Evolutionary conservation across 2,329 filamentous ascomycete species (phyloP).

Genomic region (Dactylellina leptospora): DNA sequence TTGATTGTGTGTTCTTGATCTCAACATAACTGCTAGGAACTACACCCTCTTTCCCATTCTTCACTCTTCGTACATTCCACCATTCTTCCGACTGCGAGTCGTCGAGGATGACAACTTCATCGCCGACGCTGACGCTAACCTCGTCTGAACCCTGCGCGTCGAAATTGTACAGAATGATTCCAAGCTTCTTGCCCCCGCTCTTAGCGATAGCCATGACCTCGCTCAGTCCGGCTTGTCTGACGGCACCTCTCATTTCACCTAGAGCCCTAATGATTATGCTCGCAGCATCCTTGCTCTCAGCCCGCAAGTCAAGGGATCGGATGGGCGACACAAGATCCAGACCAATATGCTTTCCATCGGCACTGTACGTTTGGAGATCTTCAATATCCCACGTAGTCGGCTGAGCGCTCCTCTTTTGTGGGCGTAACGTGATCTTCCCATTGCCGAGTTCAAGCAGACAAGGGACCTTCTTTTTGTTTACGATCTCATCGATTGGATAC

Average conservation of each 20-base stretch:
- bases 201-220: constrained; percentile 86
- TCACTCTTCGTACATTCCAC: constrained; percentile 93
- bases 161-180: constrained; percentile 86
- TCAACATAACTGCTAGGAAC: constrained; percentile 97
- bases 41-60: constrained; percentile 93
- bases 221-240: constrained; percentile 77
- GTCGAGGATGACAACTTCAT: constrained; percentile 90
- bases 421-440: constrained; percentile 87
- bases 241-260: constrained; percentile 86
- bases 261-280: constrained; percentile 89
- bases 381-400: constrained; percentile 92
- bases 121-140: constrained; percentile 86
- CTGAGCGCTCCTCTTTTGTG: constrained; percentile 82
- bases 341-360: constrained; percentile 97
- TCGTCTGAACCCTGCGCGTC: constrained; percentile 96
- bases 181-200: constrained; percentile 71
- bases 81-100: constrained; percentile 94
- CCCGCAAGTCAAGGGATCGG: constrained; percentile 96
- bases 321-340: constrained; percentile 89
- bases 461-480: constrained; percentile 57
- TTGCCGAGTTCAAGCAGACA: constrained; percentile 66
- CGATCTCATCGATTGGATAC: constrained; percentile 57
- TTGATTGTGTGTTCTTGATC: constrained; percentile 65
- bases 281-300: constrained; percentile 94
- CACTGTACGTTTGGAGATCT: constrained; percentile 95